Evolutionary conservation across 179 eudicot genomes (phyloP).

Genomic region (Camellia oleifera): DNA sequence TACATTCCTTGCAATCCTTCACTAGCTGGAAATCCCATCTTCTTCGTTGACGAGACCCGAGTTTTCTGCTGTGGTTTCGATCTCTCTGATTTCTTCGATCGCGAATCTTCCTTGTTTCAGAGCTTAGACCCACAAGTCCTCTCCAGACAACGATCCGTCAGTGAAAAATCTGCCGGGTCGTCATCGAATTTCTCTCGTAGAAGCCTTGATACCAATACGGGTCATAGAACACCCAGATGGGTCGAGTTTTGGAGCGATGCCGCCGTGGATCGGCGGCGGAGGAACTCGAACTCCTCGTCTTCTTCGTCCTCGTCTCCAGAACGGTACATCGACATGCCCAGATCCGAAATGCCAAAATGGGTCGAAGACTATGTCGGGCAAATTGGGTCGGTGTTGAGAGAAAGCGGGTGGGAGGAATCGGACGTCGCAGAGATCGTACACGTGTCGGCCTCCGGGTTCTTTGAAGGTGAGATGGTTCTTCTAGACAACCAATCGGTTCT

Average conservation of each 20-base stretch:
- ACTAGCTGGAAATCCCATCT: slow-evolving; percentile 79
- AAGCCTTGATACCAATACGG: slow-evolving; percentile 38
- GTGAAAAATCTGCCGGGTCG: slow-evolving; percentile 28
- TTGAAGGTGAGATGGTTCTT: slow-evolving; percentile 74
- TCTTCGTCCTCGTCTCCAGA: slow-evolving; percentile 65
- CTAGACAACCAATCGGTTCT: slow-evolving; percentile 72
- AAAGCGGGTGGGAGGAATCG: slow-evolving; percentile 82
- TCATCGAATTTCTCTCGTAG: slow-evolving; percentile 43
- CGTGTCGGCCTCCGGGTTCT: slow-evolving; percentile 82
- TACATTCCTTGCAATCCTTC: slow-evolving; percentile 80
- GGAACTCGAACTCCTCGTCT: slow-evolving; percentile 50
- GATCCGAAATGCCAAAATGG: slow-evolving; percentile 56
- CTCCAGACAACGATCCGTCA: slow-evolving; percentile 38
- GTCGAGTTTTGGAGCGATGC: slow-evolving; percentile 96
- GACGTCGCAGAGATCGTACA: slow-evolving; percentile 76
- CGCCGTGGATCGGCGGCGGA: slow-evolving; percentile 48
- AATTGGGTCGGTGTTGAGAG: slow-evolving; percentile 77
- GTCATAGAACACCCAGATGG: slow-evolving; percentile 63
- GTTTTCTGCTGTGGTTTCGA: slow-evolving; percentile 81
- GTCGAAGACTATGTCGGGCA: slow-evolving; percentile 53
- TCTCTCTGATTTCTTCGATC: slow-evolving; percentile 72
- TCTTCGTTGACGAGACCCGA: slow-evolving; percentile 74
- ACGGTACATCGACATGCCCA: slow-evolving; percentile 52
- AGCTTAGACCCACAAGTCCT: slow-evolving; percentile 17
- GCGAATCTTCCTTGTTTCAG: slow-evolving; percentile 40